Base-by-base conservation (phyloP, 1,139 yeast genomes). In the Meyerozyma athensensis region DNA sequence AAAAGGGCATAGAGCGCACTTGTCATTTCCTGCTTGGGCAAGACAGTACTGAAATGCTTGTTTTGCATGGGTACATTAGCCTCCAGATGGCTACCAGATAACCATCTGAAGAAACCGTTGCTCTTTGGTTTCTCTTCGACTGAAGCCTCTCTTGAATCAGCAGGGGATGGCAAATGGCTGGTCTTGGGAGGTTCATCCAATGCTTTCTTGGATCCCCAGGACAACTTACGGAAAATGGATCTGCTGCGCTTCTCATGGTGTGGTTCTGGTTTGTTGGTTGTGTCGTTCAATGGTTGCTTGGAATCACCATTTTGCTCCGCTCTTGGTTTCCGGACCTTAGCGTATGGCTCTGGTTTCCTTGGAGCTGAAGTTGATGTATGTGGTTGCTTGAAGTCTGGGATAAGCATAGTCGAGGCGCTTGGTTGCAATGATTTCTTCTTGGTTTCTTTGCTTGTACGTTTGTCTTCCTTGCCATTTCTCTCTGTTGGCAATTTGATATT, bases 1-100 rank as follows among this genome's bases (percentile, higher is more conserved):
- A 83, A 63, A 42, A 82, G 69, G 28, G 85, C 78, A 56, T 67
- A 73, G 48, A 83, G 63, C 4, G 87, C 87, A 30, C 78, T 74
- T 37, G 74, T 71, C 72, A 82, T 73, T 53, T 82, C 86, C 35
- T 66, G 74, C 51, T 63, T 64, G 14, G 74, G 70, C 41, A 76
- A 60, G 23, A 72, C 65, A 2, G 81, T 74, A 30, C 56, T 51
- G 44, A 68, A 61, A 34, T 60, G 62, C 45, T 53, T 67, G 34
- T 68, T 60, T 22, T 67, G 54, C 40, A 42, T 57, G 30, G 46
- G 46, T 24, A 38, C 32, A 19, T 32, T 19, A 5, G 58, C 49
- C 16, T 53, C 58, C 9, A 48, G 43, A 16, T 51, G 47, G 10
- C 46, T 35, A 4, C 61, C 53, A 3, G 73, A 66, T 40, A 72